phyloP scores from a whole-genome alignment of 768 basidiomycete genomes.

The Agaricus blazei region DNA sequence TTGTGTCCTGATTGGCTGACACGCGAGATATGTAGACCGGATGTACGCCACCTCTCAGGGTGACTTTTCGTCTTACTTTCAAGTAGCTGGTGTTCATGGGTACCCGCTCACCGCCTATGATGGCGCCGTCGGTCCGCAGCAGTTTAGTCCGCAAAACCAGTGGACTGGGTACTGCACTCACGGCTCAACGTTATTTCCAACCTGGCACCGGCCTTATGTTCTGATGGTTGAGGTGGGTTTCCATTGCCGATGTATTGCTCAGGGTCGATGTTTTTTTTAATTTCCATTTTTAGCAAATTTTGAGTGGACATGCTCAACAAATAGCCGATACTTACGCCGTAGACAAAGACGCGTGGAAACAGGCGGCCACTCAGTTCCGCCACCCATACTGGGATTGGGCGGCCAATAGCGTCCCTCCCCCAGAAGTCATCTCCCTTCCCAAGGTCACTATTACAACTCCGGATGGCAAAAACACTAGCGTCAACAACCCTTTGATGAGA shows the following conservation, averaged over 20 bases:
- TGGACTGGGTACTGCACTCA: constrained; percentile 55
- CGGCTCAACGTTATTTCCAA: constrained; percentile 47
- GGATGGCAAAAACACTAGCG: constrained; percentile 19
- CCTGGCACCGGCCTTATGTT: constrained; percentile 53
- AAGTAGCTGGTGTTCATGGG: constrained; percentile 49
- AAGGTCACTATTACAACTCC: constrained; percentile 24
- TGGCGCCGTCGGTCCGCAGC: constrained; percentile 20
- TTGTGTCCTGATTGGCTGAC: not conserved
- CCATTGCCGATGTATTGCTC: not conserved
- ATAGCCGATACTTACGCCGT: constrained; percentile 38
- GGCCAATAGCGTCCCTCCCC: constrained; percentile 28
- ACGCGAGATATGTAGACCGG: constrained; percentile 16
- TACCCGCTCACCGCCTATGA: constrained; percentile 42
- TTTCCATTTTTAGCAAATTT: constrained; percentile 34
- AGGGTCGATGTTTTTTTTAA: not conserved
- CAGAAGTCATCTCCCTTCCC: constrained; percentile 25
- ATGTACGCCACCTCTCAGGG: constrained; percentile 26
- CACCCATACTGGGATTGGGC: constrained; percentile 54
- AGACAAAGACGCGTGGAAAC: constrained; percentile 21
- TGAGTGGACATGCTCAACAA: constrained; percentile 32
- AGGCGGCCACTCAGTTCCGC: constrained; percentile 30
- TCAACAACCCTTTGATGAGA: constrained; percentile 26
- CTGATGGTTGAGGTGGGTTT: constrained; percentile 45
- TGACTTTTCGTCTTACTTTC: constrained; percentile 34
- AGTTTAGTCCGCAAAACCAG: constrained; percentile 15